Evolutionary conservation across 2,329 filamentous ascomycete species (phyloP), one percentile per base, ranked within the genome.

Genomic region (Fusarium sp.): DNA sequence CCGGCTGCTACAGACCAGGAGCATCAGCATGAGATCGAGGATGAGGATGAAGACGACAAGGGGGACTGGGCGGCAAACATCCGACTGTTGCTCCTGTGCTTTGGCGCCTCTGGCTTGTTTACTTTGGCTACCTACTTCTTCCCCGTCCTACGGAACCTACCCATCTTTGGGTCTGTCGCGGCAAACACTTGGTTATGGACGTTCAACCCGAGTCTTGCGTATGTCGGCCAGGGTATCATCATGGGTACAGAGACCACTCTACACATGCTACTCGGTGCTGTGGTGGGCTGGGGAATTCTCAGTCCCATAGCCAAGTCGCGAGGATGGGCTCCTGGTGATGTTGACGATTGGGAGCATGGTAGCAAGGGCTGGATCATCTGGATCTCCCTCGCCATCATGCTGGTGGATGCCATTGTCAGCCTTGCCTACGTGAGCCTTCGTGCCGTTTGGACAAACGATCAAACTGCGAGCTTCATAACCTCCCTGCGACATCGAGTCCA

Each of bases 301-400:
- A 98, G 95, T 4, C 97, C 97, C 1, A 83, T 98, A 9, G 95
- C 97, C 5, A 98, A 98, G 82, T 85, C 87, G 66, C 91, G 89
- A 76, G 95, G 94, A 4, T 99, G 97, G 97, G 97, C 97, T 11
- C 94, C 95, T 4, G 97, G 95, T 0, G 88, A 92, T 2, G 94
- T 98, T 1, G 88, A 91, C 65, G 94, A 97, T 81, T 99, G 97
- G 97, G 94, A 96, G 68, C 91, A 88, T 18, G 97, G 97, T 11
- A 98, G 95, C 81, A 98, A 98, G 84, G 97, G 96, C 43, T 99
- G 97, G 97, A 98, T 99, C 69, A 94, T 99, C 0, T 99, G 97
- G 97, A 88, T 97, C 3, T 98, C 95, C 37, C 86, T 99, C 33
- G 94, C 97, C 5, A 98, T 99, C 75, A 99, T 99, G 97, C 88